Evolutionary conservation across 768 basidiomycete species (phyloP), one percentile per base, ranked within the genome.

Genomic region (Hypsizygus marmoreus): DNA sequence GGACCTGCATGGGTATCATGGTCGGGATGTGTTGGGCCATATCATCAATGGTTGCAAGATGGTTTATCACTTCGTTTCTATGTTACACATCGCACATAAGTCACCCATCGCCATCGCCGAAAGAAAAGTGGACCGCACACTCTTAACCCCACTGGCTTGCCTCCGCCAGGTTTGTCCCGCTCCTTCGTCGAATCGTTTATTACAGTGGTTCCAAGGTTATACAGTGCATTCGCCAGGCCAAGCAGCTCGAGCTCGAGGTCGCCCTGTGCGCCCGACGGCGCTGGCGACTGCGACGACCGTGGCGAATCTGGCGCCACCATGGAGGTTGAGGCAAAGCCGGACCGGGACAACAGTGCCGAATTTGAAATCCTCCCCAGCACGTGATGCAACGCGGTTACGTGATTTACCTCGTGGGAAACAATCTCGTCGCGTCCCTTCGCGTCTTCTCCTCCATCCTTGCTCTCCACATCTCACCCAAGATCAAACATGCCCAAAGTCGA

Each of bases 161-260:
- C 82, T 1, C 78, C 82, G 4, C 75, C 82, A 10, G 80, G 76
- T 46, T 82, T 85, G 54, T 87, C 86, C 39, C 81, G 78, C 55
- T 89, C 88, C 65, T 88, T 90, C 11, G 86, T 87, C 3, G 86
- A 81, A 62, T 91, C 89, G 36, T 85, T 87, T 57, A 91, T 83
- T 16, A 90, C 88, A 0, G 89, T 90, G 4, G 88, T 88, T 17
- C 88, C 88, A 6, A 91, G 71, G 54, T 90, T 89, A 59, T 91
- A 91, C 19, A 91, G 66, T 2, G 84, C 82, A 43, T 86, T 86
- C 11, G 86, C 87, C 12, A 91, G 81, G 0, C 84, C 88, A 19
- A 89, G 68, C 2, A 91, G 62, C 62, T 91, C 88, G 14, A 85
- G 66, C 59, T 91, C 88, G 13, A 90, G 62, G 55, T 90, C 87